Evolutionary conservation across 768 basidiomycete genomes (phyloP).

Genomic region (Tricholoma bakamatsutake): DNA sequence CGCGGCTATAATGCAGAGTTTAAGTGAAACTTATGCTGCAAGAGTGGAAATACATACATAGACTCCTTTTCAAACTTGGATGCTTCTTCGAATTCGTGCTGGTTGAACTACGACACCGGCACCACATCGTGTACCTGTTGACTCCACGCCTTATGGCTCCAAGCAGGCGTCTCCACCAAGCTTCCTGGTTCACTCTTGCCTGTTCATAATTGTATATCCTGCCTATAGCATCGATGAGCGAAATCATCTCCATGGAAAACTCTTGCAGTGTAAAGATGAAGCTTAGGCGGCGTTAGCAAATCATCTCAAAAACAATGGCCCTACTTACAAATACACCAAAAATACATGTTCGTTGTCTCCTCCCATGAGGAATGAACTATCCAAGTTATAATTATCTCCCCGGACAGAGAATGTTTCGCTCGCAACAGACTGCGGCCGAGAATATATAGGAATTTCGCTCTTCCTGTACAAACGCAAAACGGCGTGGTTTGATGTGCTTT

Average conservation of each 20-base stretch:
- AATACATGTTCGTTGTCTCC: slow-evolving; percentile 81
- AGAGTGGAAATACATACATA: slow-evolving; percentile 32
- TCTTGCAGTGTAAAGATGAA: slow-evolving; percentile 97
- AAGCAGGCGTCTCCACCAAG: slow-evolving; percentile 36
- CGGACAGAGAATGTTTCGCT: slow-evolving; percentile 13
- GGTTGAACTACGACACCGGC: neutral
- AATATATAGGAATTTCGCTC: slow-evolving; percentile 29
- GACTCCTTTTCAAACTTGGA: slow-evolving; percentile 18
- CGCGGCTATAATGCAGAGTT: slow-evolving; percentile 28
- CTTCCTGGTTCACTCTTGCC: slow-evolving; percentile 27
- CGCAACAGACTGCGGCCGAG: slow-evolving; percentile 19
- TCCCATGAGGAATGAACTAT: slow-evolving; percentile 33
- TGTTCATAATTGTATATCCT: slow-evolving; percentile 69
- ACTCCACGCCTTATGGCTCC: slow-evolving; percentile 9
- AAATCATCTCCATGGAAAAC: slow-evolving; percentile 78
- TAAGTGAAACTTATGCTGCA: neutral
- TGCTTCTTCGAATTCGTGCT: neutral
- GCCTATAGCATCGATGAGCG: slow-evolving; percentile 79
- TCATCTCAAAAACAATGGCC: neutral
- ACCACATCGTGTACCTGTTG: neutral
- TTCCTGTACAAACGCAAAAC: slow-evolving; percentile 68
- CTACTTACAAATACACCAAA: slow-evolving; percentile 82
- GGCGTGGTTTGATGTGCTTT: slow-evolving; percentile 80
- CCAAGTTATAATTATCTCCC: slow-evolving; percentile 23
- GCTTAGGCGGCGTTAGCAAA: slow-evolving; percentile 33